phyloP scores from a whole-genome alignment of 2,329 filamentous ascomycete species.

The Colletotrichum spaethianum region DNA sequence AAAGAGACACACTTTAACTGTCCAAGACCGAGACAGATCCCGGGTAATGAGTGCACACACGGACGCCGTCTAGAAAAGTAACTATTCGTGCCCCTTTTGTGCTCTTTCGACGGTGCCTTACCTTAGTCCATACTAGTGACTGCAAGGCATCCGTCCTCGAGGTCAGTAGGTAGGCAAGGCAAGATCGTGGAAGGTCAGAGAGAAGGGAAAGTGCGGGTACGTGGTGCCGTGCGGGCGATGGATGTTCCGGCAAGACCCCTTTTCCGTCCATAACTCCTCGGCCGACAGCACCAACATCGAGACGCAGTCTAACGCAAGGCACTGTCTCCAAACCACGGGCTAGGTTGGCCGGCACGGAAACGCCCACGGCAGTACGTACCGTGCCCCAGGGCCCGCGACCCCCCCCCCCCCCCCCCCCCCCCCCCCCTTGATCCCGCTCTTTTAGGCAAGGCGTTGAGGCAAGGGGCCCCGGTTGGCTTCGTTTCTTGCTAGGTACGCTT shows the following conservation, averaged over 20 bases:
- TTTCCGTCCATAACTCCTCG: neutral
- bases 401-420: neutral
- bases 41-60: neutral
- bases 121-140: neutral
- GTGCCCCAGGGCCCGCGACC: neutral
- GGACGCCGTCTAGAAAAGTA: neutral
- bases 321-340: neutral
- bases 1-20: neutral
- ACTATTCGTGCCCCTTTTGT: neutral
- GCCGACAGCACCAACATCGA: neutral
- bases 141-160: neutral
- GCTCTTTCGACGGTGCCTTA: neutral
- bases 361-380: neutral
- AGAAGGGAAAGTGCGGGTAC: neutral
- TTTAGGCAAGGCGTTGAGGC: constrained; percentile 6
- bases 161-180: too few relatives aligned
- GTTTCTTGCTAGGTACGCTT: constrained; percentile 28
- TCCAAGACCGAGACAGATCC: neutral
- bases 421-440: neutral
- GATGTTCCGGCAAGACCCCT: constrained; percentile 31
- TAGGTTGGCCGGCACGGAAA: neutral
- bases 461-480: constrained; percentile 14
- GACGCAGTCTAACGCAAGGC: neutral
- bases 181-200: neutral
- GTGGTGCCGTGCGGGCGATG: constrained; percentile 16